phyloP scores from a whole-genome alignment of 106 monocot genomes.

The Dendrobium chrysotoxum region DNA sequence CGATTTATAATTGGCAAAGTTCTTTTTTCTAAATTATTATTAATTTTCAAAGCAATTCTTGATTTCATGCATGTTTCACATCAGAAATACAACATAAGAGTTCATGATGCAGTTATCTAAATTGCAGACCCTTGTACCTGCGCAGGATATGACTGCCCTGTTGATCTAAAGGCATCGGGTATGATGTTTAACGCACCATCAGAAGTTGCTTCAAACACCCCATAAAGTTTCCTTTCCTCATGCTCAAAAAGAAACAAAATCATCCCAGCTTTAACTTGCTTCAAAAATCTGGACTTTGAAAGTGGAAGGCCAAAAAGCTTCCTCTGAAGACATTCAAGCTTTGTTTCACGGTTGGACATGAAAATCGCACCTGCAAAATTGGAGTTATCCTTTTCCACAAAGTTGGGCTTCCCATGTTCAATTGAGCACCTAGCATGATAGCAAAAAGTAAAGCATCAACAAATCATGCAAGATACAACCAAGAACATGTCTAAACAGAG shows the following conservation, averaged over 20 bases:
- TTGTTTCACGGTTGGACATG: slow-evolving; percentile 53
- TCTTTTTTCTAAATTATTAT: too few relatives aligned
- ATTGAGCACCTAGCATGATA: not conserved
- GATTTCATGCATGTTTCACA: too few relatives aligned
- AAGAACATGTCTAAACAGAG: not conserved
- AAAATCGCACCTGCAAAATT: slow-evolving; percentile 54
- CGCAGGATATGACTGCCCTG: slow-evolving; percentile 48
- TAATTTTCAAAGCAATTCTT: too few relatives aligned
- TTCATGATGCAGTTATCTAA: slow-evolving; percentile 9
- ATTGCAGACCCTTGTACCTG: slow-evolving; percentile 37
- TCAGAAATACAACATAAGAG: not conserved
- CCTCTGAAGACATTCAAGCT: slow-evolving; percentile 42
- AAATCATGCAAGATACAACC: not conserved
- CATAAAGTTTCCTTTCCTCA: slow-evolving; percentile 64
- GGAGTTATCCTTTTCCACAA: not conserved
- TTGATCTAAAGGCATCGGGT: slow-evolving; percentile 43
- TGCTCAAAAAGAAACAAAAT: slow-evolving; percentile 82
- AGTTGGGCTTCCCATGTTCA: not conserved
- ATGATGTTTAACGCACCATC: slow-evolving; percentile 62
- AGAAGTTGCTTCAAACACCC: slow-evolving; percentile 74
- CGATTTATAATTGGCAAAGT: too few relatives aligned
- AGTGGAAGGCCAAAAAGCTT: slow-evolving; percentile 67
- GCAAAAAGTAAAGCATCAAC: not conserved
- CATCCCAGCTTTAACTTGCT: slow-evolving; percentile 53
- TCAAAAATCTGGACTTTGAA: slow-evolving; percentile 26